A percentile compares a stretch with the other conserved stretches of the same genome.
Conservation (phyloP, 352 stramenopile genomes). For the Thalassiosira ordinaria region DNA sequence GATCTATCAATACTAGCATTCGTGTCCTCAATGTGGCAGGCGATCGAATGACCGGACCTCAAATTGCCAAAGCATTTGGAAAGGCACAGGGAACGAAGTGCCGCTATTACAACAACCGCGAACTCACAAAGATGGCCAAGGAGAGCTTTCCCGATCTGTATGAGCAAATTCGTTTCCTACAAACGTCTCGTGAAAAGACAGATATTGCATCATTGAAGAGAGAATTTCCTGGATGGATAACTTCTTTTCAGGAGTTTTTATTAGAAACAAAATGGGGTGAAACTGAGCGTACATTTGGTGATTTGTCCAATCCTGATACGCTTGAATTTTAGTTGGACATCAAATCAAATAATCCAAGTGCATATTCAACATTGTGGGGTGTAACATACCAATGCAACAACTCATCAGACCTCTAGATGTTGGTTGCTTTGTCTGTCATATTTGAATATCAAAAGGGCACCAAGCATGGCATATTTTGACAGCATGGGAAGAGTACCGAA, state of each 20-base stretch:
- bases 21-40: constrained; percentile 37
- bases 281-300: constrained; percentile 2
- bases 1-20: not conserved
- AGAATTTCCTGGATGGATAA: constrained; percentile 29
- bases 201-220: constrained; percentile 15
- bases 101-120: constrained; percentile 13
- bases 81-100: constrained; percentile 21
- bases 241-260: constrained; percentile 29
- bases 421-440: too few species aligned
- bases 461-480: too few species aligned
- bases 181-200: constrained; percentile 31
- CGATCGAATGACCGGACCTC: constrained; percentile 13
- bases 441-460: too few species aligned
- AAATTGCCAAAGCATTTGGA: constrained; percentile 40
- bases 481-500: too few species aligned
- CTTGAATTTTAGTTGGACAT: not conserved
- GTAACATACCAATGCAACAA: too few species aligned
- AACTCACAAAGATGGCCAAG: constrained; percentile 24
- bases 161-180: constrained; percentile 33
- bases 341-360: not conserved
- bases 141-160: constrained; percentile 25
- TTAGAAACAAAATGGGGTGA: constrained; percentile 17
- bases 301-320: constrained; percentile 22
- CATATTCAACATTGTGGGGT: not conserved
- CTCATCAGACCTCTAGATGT: too few species aligned